Conservation (phyloP, 352 stramenopile species). For the Globisporangium middletonii region DNA sequence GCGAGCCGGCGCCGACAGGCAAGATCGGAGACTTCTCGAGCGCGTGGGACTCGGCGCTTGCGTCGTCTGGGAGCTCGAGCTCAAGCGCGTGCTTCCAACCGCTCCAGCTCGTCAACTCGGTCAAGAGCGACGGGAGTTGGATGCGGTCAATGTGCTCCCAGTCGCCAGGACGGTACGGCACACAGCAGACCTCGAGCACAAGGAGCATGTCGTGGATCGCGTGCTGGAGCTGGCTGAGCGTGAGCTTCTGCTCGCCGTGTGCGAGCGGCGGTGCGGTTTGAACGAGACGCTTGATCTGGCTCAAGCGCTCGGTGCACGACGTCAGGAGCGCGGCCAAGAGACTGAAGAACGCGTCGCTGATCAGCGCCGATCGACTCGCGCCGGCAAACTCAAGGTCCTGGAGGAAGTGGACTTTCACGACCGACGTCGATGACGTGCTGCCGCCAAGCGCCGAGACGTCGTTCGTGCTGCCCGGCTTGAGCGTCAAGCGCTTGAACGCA, state of each 20-base stretch:
- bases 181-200: slow-evolving; percentile 68
- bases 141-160: slow-evolving; percentile 58
- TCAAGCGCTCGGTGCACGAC: slow-evolving; percentile 29
- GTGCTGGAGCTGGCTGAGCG: slow-evolving; percentile 28
- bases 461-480: background rate
- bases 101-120: slow-evolving; percentile 67
- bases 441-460: background rate
- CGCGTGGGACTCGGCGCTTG: slow-evolving; percentile 19
- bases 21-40: slow-evolving; percentile 49
- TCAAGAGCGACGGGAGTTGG: slow-evolving; percentile 55
- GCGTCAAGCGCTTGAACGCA: slow-evolving; percentile 52
- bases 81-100: slow-evolving; percentile 66
- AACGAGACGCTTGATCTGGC: slow-evolving; percentile 29
- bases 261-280: slow-evolving; percentile 9
- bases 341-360: slow-evolving; percentile 60
- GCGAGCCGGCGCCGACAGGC: slow-evolving; percentile 39
- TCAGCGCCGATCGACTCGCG: slow-evolving; percentile 25
- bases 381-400: slow-evolving; percentile 68
- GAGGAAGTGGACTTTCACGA: slow-evolving; percentile 74
- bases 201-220: slow-evolving; percentile 66
- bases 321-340: slow-evolving; percentile 55
- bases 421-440: slow-evolving; percentile 2
- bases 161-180: slow-evolving; percentile 62
- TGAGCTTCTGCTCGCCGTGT: slow-evolving; percentile 14
- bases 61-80: slow-evolving; percentile 42